Evolutionary conservation across 345 rosid species (phyloP), one percentile per base, ranked within the genome.

Genomic region (Xanthoceras sorbifolium): DNA sequence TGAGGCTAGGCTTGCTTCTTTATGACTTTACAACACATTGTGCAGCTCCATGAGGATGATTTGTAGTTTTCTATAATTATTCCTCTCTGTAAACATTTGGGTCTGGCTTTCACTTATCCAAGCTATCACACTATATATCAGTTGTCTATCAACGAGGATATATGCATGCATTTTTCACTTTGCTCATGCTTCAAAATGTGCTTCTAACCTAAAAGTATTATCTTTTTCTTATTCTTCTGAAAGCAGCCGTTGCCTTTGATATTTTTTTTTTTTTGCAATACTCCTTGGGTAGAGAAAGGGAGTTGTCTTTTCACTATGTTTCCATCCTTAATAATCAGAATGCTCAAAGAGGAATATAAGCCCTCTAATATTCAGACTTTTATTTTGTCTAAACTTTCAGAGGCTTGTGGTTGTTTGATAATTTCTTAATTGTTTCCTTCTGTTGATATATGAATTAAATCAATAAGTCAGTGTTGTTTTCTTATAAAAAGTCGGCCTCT

Each of bases 1-100:
- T 29, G 63, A 55, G 52, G 68, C 32, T 65, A 64, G 26, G 32
- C 17, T 32, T 78, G 72, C 55, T 22, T 26, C 73, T 78, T 17
- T 67, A 11, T 20, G 20, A 59, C 5, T 60, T 1, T 7, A 18
- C 26, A 4, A 25, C 44, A 23, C 50, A 32, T 71, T 25, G 25
- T 72, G 17, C 65, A 25, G 5, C 18, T 15, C 18, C 52, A 5
- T 23, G 15, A 18, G 64, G 28, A 34, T 71, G 65, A 22, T 11
- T 23, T 36, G 6, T 8, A 12, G 65, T 57, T 57, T 71, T 29
- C 32, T 50, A 22, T 34, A 36, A 71, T 32, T 55, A 71, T 31
- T 71, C 20, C 48, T 32, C 32, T 38, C 0, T 1, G 42, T 7
- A 15, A 36, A 72, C 36, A 72, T 72, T 66, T 60, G 36, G 17